Evolutionary conservation across 2,329 filamentous ascomycete genomes (phyloP).

Genomic region (Colletotrichum nymphaeae): DNA sequence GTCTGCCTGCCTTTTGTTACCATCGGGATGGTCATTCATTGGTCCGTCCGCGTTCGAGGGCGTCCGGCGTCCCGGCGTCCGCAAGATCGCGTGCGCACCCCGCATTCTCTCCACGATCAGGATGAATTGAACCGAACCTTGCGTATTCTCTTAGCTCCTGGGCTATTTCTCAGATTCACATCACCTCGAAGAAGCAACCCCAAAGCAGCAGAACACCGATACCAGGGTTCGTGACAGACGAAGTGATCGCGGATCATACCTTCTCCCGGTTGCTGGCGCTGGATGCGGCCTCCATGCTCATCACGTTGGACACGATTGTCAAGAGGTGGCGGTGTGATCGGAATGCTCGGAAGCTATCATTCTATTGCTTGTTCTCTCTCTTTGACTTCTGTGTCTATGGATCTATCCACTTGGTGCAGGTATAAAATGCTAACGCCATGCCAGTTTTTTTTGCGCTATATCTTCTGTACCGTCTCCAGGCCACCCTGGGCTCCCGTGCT

Average conservation of each 20-base stretch:
- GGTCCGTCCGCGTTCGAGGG: background rate
- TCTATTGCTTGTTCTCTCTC: conserved; percentile 12
- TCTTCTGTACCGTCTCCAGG: conserved; percentile 1
- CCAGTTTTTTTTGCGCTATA: conserved; percentile 1
- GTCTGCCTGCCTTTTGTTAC: background rate
- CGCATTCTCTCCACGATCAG: conserved; percentile 16
- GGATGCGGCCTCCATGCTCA: background rate
- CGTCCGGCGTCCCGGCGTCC: background rate
- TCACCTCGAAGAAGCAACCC: background rate
- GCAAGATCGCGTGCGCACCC: conserved; percentile 20
- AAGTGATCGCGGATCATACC: background rate
- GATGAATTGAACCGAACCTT: background rate
- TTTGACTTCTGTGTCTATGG: conserved; percentile 17
- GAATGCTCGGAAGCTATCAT: conserved; percentile 20
- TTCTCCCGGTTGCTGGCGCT: background rate
- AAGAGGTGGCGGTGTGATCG: background rate
- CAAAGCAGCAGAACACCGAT: background rate
- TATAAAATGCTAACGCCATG: conserved; percentile 33
- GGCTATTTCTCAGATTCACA: background rate
- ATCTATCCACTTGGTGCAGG: conserved; percentile 11
- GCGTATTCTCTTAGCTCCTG: background rate
- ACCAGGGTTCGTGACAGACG: background rate
- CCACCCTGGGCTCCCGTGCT: background rate
- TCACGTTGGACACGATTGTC: background rate
- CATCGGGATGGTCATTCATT: conserved; percentile 12